These are phyloP conservation scores for Tulasnella calospora DNA, from an alignment of 768 basidiomycete species.

Conservation along the genomic window DNA sequence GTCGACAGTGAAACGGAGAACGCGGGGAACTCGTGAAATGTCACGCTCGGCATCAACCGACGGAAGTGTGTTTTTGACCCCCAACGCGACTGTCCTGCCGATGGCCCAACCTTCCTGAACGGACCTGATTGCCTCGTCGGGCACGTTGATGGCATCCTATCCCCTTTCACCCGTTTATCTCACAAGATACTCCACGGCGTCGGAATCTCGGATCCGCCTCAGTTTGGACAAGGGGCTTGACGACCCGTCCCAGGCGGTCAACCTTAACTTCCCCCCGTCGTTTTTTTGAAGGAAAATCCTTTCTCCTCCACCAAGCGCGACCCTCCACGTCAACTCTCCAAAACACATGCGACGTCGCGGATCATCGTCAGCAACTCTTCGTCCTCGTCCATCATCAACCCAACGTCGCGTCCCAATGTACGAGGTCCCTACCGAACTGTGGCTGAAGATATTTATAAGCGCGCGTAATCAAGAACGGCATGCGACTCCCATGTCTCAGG, in stretches of 20 bases:
- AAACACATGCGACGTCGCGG: not conserved
- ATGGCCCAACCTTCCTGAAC: not conserved
- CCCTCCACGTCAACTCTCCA: not conserved
- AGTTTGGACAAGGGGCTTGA: not conserved
- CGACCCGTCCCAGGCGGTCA: conserved; percentile 1
- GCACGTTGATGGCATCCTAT: not conserved
- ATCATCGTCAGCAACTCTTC: not conserved
- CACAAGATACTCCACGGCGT: not conserved
- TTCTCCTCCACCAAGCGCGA: not conserved
- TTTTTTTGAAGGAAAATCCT: not conserved
- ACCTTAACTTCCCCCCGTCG: conserved; percentile 1
- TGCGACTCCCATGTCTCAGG: not conserved
- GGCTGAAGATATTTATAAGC: not conserved
- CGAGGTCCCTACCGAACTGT: not conserved
- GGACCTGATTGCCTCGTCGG: not conserved
- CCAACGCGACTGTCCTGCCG: not conserved
- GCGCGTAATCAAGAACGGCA: not conserved
- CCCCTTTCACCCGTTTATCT: not conserved
- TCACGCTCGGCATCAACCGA: not conserved
- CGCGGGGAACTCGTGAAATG: not conserved
- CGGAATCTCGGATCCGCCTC: not conserved
- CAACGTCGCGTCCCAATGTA: not conserved
- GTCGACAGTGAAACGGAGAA: not conserved
- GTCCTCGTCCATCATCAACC: not conserved
- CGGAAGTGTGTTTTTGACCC: not conserved